Evolutionary conservation across 2,329 filamentous ascomycete genomes (phyloP), one percentile per base, ranked within the genome.

Genomic region (Aspergillus tanneri): DNA sequence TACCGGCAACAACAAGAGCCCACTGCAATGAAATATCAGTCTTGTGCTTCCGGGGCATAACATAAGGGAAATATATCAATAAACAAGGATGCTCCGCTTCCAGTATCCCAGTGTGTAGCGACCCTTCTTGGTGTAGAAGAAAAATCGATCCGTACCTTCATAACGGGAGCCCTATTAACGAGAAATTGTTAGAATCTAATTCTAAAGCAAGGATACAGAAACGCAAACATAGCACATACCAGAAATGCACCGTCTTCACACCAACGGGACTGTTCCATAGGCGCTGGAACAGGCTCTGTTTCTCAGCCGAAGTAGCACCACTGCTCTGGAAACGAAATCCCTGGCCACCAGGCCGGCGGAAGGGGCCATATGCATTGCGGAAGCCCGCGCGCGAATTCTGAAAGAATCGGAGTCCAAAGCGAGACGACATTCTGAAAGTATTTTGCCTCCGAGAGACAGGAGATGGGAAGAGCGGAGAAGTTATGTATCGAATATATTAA

Each of bases 191-290:
- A 38, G 22, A 21, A 11, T 7, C 5, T 11, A 18, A 22, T 24
- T 9, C 1, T 42, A 48, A 5, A 6, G 24, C 11, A 5, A 5
- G 12, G 8, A 30, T 28, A 6, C 14, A 8, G 10, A 2, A 27
- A 19, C 14, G 16, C 9, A 22, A 34, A 5, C 2, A 43, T 18
- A n/a, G n/a, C 10, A 47, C 60, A 36, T 77, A 92, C 92, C 93
- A 99, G 77, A 99, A 99, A 74, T 99, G 93, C 64, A 99, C 93
- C 54, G 93, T 99, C 85, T 90, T 90, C 61, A 91, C 61, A 43
- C 88, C 88, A 56, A 91, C 73, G 54, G 88, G 87, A 71, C 86
- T 90, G 71, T 89, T 83, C 86, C 86, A 90, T 79, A 95, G 82
- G 72, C 84, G 84, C 77, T 86, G 84, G 71, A 93, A 84, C 43